Conservation (phyloP, 169 alveolate species). For the Plasmodium ovale region DNA sequence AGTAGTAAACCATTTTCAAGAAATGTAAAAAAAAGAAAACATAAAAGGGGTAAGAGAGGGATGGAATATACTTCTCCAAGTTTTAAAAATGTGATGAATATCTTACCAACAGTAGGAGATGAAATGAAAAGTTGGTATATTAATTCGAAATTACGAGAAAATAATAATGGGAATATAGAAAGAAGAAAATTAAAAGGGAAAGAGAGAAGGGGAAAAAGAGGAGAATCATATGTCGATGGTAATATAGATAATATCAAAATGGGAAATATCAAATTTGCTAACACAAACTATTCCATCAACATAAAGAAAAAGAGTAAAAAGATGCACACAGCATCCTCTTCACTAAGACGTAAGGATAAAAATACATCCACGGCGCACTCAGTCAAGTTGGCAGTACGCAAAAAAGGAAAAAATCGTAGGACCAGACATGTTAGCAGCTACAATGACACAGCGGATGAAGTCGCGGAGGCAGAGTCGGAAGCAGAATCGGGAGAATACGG, state of each 20-base stretch:
- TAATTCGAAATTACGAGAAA: background rate
- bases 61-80: background rate
- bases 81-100: conserved; percentile 11
- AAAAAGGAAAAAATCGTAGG: conserved; percentile 7
- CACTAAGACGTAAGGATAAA: conserved; percentile 17
- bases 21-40: conserved; percentile 28
- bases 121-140: conserved; percentile 50
- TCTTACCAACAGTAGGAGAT: conserved; percentile 59
- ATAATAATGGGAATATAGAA: conserved; percentile 13
- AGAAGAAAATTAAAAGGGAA: conserved; percentile 16
- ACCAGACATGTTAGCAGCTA: background rate
- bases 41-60: conserved; percentile 1
- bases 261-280: conserved; percentile 14
- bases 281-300: conserved; percentile 53
- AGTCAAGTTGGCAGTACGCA: background rate
- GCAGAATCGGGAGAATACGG: background rate
- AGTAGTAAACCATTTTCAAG: background rate
- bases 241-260: background rate
- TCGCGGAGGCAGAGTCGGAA: background rate
- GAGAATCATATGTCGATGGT: background rate
- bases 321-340: background rate
- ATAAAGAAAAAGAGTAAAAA: conserved; percentile 33
- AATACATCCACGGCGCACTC: background rate
- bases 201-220: conserved; percentile 9
- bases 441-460: background rate